A percentile compares a stretch with the other conserved stretches of the same genome.
Evolutionary conservation across 768 basidiomycete species (phyloP).

Genomic region (Trametes gibbosa): DNA sequence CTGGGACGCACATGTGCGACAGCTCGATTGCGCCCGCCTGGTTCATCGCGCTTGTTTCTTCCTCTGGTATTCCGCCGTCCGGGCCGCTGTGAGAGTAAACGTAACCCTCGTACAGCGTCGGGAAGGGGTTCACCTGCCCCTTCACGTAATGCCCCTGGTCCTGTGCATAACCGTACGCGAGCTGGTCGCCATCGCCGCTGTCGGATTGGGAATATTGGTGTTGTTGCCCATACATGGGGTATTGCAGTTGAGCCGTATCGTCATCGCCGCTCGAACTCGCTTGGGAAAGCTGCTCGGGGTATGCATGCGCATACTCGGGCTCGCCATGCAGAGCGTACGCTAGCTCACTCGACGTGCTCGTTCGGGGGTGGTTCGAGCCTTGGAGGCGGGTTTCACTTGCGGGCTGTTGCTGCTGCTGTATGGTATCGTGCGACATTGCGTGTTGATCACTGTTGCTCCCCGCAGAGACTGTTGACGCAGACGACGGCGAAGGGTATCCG

Average conservation of each 20-base stretch:
- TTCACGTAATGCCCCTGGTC: constrained; percentile 13
- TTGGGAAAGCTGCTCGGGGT: background rate
- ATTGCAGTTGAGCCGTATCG: constrained; percentile 1
- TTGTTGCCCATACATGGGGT: constrained; percentile 3
- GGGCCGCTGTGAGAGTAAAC: constrained; percentile 1
- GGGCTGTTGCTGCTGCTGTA: background rate
- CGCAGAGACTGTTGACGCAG: constrained; percentile 18
- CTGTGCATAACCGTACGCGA: constrained; percentile 5
- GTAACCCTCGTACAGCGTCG: constrained; percentile 18
- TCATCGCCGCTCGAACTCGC: background rate
- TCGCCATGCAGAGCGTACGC: constrained; percentile 19
- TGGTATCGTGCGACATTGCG: constrained; percentile 11
- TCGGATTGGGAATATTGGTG: background rate
- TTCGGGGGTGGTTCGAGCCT: constrained; percentile 2
- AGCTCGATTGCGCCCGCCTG: constrained; percentile 21
- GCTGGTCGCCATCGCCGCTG: background rate
- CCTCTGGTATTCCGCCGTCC: background rate
- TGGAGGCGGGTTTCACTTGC: background rate
- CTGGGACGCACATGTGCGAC: constrained; percentile 22
- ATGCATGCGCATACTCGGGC: constrained; percentile 1
- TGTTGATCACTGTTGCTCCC: constrained; percentile 13
- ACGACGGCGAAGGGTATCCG: constrained; percentile 20
- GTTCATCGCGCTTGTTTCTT: constrained; percentile 1
- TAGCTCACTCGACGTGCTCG: constrained; percentile 20
- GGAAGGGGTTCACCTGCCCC: constrained; percentile 10